Conservation (phyloP, 1,139 yeast species). For the Yamadazyma diddensiae region DNA sequence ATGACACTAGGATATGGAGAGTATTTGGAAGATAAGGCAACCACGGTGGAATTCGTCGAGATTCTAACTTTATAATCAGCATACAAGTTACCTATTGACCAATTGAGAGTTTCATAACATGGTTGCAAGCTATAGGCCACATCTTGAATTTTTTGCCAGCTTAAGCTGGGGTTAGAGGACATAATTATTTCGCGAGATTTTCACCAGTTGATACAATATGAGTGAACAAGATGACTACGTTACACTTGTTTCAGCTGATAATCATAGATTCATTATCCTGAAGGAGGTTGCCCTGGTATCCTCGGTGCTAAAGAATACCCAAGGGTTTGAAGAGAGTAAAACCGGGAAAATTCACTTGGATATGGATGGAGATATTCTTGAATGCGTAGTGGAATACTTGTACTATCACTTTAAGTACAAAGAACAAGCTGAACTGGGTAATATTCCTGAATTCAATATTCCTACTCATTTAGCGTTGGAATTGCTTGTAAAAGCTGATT, state of each 20-base stretch:
- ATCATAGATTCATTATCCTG: constrained; percentile 59
- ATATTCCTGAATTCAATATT: constrained; percentile 80
- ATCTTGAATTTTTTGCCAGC: constrained; percentile 64
- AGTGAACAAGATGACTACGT: constrained; percentile 39
- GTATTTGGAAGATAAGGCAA: constrained; percentile 36
- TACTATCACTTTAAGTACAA: constrained; percentile 72
- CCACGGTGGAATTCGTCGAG: constrained; percentile 29
- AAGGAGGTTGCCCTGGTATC: constrained; percentile 83
- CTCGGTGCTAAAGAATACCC: constrained; percentile 72
- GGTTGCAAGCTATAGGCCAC: constrained; percentile 55
- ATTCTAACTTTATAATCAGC: constrained; percentile 26
- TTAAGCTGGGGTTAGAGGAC: constrained; percentile 43
- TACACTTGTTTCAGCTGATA: constrained; percentile 74
- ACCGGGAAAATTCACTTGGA: constrained; percentile 52
- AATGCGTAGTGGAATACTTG: constrained; percentile 82
- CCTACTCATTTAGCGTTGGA: constrained; percentile 96
- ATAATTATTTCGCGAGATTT: constrained; percentile 8
- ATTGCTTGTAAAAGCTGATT: constrained; percentile 87
- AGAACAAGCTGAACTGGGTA: constrained; percentile 52
- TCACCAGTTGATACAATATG: not conserved
- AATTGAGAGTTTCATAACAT: constrained; percentile 37
- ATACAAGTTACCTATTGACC: constrained; percentile 34
- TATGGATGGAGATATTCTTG: constrained; percentile 70
- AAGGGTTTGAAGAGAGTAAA: constrained; percentile 55
- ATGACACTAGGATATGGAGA: constrained; percentile 37